Percentiles rank a stretch among this genome's conserved stretches.
Evolutionary conservation across 2,329 filamentous ascomycete genomes (phyloP).

Genomic region (Penicillium brevicompactum): DNA sequence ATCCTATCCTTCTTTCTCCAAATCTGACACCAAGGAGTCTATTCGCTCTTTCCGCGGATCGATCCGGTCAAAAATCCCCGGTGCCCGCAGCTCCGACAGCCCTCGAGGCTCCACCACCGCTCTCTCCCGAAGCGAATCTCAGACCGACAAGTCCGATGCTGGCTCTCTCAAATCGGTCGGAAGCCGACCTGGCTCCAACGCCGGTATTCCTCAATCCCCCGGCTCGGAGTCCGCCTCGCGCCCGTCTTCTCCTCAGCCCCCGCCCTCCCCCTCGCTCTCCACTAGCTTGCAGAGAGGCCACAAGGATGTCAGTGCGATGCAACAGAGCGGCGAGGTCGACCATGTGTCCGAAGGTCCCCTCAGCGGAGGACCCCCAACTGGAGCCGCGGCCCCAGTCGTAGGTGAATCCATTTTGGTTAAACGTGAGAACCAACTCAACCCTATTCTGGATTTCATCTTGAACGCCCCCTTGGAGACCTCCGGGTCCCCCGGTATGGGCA

Average conservation of each 20-base stretch:
- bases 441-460: slow-evolving; percentile 58
- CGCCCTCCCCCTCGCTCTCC: slow-evolving; percentile 86
- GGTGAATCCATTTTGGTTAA: slow-evolving; percentile 89
- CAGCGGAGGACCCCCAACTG: slow-evolving; percentile 61
- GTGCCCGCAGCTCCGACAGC: slow-evolving; percentile 66
- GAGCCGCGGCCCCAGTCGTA: slow-evolving; percentile 63
- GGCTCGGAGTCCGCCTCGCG: slow-evolving; percentile 50
- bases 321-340: slow-evolving; percentile 87
- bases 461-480: slow-evolving; percentile 44
- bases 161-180: slow-evolving; percentile 73
- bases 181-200: slow-evolving; percentile 47
- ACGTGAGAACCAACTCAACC: slow-evolving; percentile 71
- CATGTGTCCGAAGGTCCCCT: slow-evolving; percentile 90
- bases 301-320: slow-evolving; percentile 77
- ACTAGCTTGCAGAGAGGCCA: slow-evolving; percentile 71
- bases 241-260: slow-evolving; percentile 59
- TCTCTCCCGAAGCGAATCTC: slow-evolving; percentile 62
- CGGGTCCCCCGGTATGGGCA: slow-evolving; percentile 67
- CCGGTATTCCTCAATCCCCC: slow-evolving; percentile 31
- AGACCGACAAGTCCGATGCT: slow-evolving; percentile 67
- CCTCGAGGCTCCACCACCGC: slow-evolving; percentile 72
- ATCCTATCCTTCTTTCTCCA: slow-evolving; percentile 88
- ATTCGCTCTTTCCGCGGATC: slow-evolving; percentile 79
- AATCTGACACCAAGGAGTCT: slow-evolving; percentile 91
- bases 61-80: slow-evolving; percentile 87